Conservation (phyloP, 257 asterid species). For the Cordia subcordata region DNA sequence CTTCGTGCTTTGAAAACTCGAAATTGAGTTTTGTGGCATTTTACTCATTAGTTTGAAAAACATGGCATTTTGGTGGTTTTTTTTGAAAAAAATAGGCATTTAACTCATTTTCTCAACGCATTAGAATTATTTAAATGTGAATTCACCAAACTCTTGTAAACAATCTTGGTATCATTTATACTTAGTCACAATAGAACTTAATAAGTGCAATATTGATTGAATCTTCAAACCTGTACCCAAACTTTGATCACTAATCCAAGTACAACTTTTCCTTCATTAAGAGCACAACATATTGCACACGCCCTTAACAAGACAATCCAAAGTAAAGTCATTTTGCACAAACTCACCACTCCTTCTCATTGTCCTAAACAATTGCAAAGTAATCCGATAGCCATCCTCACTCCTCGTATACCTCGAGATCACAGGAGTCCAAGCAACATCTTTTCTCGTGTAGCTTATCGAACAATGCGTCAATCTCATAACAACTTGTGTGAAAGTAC, state of each 20-base stretch:
- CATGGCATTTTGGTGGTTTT: no score
- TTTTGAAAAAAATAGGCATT: no score
- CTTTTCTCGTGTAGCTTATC: conserved; percentile 44
- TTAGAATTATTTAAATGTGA: conserved; percentile 35
- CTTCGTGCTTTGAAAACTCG: no score
- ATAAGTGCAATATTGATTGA: conserved; percentile 49
- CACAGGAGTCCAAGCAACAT: conserved; percentile 76
- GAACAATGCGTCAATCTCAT: conserved; percentile 45
- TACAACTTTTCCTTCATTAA: conserved; percentile 38
- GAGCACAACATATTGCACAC: conserved; percentile 45
- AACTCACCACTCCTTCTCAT: conserved; percentile 48
- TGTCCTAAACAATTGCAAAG: conserved; percentile 51
- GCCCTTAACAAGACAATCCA: conserved; percentile 65
- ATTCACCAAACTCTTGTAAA: conserved; percentile 24
- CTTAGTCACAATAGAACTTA: conserved; percentile 41
- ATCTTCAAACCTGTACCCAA: conserved; percentile 51
- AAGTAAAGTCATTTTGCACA: conserved; percentile 70
- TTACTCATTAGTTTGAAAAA: no score
- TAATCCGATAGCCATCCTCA: conserved; percentile 42
- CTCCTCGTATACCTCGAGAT: conserved; percentile 68
- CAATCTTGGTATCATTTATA: conserved; percentile 48
- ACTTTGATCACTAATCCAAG: conserved; percentile 57
- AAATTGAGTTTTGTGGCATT: no score
- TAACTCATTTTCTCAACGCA: no score
- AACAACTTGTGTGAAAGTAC: conserved; percentile 42